Conservation (phyloP, 1,139 yeast genomes). For the Meyerozyma elateridarum region DNA sequence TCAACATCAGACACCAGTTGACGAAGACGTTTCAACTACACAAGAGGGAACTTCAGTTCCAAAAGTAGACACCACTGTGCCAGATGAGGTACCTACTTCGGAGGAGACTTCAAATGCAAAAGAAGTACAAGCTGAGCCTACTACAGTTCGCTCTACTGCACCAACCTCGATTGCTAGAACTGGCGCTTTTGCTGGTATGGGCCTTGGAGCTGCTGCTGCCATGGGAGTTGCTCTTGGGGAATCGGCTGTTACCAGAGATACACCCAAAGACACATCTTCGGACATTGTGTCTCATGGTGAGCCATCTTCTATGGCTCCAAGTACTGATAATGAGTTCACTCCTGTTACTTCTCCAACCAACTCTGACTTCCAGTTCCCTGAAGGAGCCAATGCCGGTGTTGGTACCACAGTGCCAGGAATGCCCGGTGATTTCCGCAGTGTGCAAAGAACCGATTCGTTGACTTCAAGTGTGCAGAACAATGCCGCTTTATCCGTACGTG, state of each 20-base stretch:
- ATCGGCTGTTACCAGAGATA: constrained; percentile 11
- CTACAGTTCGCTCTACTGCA: too few relatives aligned
- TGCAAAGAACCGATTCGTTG: constrained; percentile 65
- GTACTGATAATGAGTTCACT: constrained; percentile 33
- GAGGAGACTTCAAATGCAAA: too few relatives aligned
- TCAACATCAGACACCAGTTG: too few relatives aligned
- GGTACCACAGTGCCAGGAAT: constrained; percentile 43
- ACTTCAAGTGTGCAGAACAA: constrained; percentile 91
- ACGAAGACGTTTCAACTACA: too few relatives aligned
- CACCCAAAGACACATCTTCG: constrained; percentile 17
- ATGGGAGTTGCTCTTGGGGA: constrained; percentile 7
- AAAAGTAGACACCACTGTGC: too few relatives aligned
- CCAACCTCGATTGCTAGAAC: too few relatives aligned
- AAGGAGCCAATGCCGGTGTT: constrained; percentile 34
- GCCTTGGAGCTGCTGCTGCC: constrained; percentile 19
- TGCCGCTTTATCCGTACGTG: constrained; percentile 84
- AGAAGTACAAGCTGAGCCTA: too few relatives aligned
- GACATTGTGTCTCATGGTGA: constrained; percentile 5
- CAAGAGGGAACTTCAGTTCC: too few relatives aligned
- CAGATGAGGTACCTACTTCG: too few relatives aligned
- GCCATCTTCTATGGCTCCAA: constrained; percentile 34
- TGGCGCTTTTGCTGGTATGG: constrained; percentile 28
- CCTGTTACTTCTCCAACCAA: constrained; percentile 55
- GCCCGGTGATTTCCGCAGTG: constrained; percentile 46
- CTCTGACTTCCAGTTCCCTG: constrained; percentile 51